Evolutionary conservation across 2,329 filamentous ascomycete species (phyloP), one percentile per base, ranked within the genome.

Genomic region (Pestalotiopsis sp.): DNA sequence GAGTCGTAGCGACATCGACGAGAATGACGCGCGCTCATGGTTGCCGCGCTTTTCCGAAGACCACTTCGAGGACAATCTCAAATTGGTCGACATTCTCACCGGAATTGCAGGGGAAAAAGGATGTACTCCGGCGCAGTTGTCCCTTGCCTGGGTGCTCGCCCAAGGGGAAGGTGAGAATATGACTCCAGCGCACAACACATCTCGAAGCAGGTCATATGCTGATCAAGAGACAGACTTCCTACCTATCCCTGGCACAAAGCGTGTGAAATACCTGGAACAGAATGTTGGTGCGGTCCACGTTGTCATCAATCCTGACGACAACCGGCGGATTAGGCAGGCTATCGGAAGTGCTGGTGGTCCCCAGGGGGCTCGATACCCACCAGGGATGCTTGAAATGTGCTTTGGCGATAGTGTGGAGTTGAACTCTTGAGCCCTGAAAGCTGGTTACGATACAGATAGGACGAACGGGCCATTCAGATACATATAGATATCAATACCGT

Each of bases 91-190:
- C 40, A 76, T 77, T 20, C 82, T 91, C 68, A 75, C 78, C 3
- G 79, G 74, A 4, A n/a, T 91, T 5, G 88, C 87, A 0, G 78
- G 83, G 57, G 81, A 79, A 70, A 91, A 92, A 78, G 83, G 75
- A 5, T 83, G 81, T 60, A 90, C 89, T 0, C 72, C 87, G 0
- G 83, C 82, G 1, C 86, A 93, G 75, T 75, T 93, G 40, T 85
- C 87, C 1, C 80, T 92, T 36, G 90, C 90, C 0, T 92, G 90
- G 89, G 72, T 92, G 68, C 73, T 90, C 71, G 84, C 84, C 4
- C 89, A 91, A 73, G 87, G 87, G 0, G 82, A 86, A 2, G 27
- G 27, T 27, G 27, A 27, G 4, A 27, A 27, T 1, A 27, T 27
- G 27, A 27, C 4, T 5, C 27, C 27, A 27, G 27, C 27, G 27